Base-by-base conservation (phyloP, 495 filamentous ascomycete genomes). In the Cudoniella acicularis region DNA sequence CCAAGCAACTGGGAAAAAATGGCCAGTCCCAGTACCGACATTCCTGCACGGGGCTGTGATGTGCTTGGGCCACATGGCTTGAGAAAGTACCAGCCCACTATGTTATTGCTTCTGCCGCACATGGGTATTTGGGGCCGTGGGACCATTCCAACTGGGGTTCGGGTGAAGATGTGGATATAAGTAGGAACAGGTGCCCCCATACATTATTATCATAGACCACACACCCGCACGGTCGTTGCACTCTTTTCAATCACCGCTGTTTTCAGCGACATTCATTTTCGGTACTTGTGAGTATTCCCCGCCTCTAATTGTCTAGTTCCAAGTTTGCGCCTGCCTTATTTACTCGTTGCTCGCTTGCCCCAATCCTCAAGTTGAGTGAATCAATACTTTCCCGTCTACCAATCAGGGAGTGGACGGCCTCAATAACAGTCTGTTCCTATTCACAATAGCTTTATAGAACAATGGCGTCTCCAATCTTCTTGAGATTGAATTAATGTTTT, bases 21-120 rank as follows among this genome's bases (percentile, higher is more conserved):
- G n/a, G n/a, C n/a, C n/a, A n/a, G n/a, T n/a, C n/a, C n/a, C 10
- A 48, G 45, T 8, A 48, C 21, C 48, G 10, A 16, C 43, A 46
- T 46, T 46, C 43, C 43, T n/a, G 43, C 9, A 46, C 43, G 8
- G 4, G 54, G 55, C 40, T 57, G 56, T 57, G 64, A 60, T 66
- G 64, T 36, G 59, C 56, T 63, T 54, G 64, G 52, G 56, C 52
- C 60, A 51, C 59, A 62, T 56, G 59, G 52, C 46, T 43, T 21
- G 20, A 54, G 47, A 25, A 52, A 22, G 18, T 26, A 52, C 54
- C 57, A 55, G 57, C 54, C 55, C 46, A 13, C n/a, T n/a, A n/a
- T n/a, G n/a, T n/a, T n/a, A n/a, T 45, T 49, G 41, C 52, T 45
- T 49, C 59, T 56, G 56, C 59, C 48, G 59, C 52, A 47, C 20